Evolutionary conservation across 2,329 filamentous ascomycete genomes (phyloP).

Genomic region (Xylaria sp.): DNA sequence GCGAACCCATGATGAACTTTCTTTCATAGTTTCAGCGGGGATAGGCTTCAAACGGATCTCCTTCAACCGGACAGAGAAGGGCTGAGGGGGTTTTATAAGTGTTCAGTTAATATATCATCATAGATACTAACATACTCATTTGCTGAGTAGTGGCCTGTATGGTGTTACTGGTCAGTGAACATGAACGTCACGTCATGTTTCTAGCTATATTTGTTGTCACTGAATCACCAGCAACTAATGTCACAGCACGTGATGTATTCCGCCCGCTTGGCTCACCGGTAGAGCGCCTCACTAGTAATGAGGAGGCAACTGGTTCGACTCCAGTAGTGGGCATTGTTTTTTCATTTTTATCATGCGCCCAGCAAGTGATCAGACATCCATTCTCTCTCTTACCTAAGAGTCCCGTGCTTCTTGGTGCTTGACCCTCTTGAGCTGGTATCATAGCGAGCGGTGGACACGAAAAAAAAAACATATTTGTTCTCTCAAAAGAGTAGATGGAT

Average conservation of each 20-base stretch:
- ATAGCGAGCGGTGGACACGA: no score
- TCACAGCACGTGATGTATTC: not conserved
- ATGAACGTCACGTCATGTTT: not conserved
- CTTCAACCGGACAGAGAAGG: not conserved
- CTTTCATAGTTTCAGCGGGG: no score
- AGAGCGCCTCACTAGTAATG: constrained; percentile 31
- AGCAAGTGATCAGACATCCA: no score
- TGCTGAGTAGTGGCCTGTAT: not conserved
- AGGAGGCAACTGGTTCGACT: constrained; percentile 34
- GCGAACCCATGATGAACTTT: no score
- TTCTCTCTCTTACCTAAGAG: no score
- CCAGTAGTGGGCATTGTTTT: constrained; percentile 32
- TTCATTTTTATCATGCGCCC: constrained; percentile 7
- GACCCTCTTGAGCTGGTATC: no score
- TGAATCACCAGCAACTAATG: not conserved
- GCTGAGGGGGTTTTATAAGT: not conserved
- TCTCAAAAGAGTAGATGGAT: no score
- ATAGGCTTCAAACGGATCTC: not conserved
- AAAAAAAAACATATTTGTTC: no score
- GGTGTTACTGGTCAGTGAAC: not conserved
- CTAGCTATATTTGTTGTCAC: not conserved
- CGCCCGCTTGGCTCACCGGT: constrained; percentile 36
- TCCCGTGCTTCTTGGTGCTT: no score
- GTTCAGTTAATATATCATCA: not conserved
- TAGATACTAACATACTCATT: not conserved